Base-by-base conservation (phyloP, 2,329 filamentous ascomycete species). In the Pezicula carpinea region DNA sequence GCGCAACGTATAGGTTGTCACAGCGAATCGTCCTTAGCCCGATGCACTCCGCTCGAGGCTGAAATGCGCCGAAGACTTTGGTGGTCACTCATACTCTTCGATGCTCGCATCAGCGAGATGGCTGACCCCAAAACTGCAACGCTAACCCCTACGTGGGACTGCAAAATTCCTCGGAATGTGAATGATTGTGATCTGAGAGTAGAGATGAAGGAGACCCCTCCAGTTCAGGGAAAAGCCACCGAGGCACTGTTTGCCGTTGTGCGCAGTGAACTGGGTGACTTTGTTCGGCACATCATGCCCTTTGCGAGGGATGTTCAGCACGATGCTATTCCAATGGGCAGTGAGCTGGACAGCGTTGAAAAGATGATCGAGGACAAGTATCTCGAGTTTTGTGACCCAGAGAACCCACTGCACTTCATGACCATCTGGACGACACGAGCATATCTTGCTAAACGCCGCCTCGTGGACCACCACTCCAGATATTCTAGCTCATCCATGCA, bases 51-150 rank as follows among this genome's bases (percentile, higher is more conserved):
- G 70, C 86, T 82, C 45, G 83, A 89, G 57, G 75, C 79, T 3
- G 85, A 89, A 65, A 76, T 86, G 64, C 76, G 84, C n/a, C 77
- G 85, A 42, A 74, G 85, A 32, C 67, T 89, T 1, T 89, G 84
- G 85, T 89, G 84, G 84, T 79, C 81, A 26, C 70, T 90, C 14
- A 73, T 84, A 13, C 71, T 80, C 21, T 84, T 87, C 53, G 86
- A 90, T 62, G 73, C 76, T 50, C 81, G 85, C 18, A 76, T 87
- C 32, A 76, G 81, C 47, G 85, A 89, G 61, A 76, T 88, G 63
- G 76, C 79, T 3, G 76, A 78, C 41, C 78, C 59, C 46, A 69
- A 64, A 50, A 56, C 55, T 8, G 49, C 61, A 2, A 60, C 54
- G 2, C 48, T 75, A 13, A 51, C 53, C 50, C 70, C 71, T 1